phyloP scores from a whole-genome alignment of 148 eudicot genomes.

The Silene conica region DNA sequence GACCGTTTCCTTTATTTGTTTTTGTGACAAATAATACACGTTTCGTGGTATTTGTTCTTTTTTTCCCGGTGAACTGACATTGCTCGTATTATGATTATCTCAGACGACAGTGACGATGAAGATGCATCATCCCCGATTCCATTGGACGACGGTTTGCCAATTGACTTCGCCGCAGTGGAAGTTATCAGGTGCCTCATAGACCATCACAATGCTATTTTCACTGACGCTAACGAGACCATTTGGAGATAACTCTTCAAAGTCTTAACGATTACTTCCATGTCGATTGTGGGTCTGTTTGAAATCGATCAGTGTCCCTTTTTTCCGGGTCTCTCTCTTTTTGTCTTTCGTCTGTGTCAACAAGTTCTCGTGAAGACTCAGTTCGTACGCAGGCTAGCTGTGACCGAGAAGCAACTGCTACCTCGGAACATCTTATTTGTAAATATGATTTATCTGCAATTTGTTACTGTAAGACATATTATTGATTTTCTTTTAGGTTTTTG shows the following conservation, averaged over 20 bases:
- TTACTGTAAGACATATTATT: slow-evolving; percentile 6
- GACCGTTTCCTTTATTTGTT: not conserved
- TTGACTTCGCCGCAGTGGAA: slow-evolving; percentile 76
- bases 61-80: slow-evolving; percentile 6
- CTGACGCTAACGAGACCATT: slow-evolving; percentile 81
- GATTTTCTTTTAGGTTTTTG: not conserved
- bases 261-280: not conserved
- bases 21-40: not conserved
- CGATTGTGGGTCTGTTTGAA: not conserved
- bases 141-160: slow-evolving; percentile 77
- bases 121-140: slow-evolving; percentile 82
- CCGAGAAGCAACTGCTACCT: not conserved
- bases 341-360: no score
- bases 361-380: not conserved
- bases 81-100: not conserved
- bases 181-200: slow-evolving; percentile 80
- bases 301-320: not conserved
- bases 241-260: slow-evolving; percentile 85
- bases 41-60: no score
- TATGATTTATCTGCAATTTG: not conserved
- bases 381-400: not conserved
- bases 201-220: slow-evolving; percentile 86
- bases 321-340: not conserved
- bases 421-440: slow-evolving; percentile 3
- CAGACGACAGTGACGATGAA: slow-evolving; percentile 61